Percentiles rank a stretch among this genome's conserved stretches.
Evolutionary conservation across 345 rosid species (phyloP).

Genomic region (Psidium guajava): DNA sequence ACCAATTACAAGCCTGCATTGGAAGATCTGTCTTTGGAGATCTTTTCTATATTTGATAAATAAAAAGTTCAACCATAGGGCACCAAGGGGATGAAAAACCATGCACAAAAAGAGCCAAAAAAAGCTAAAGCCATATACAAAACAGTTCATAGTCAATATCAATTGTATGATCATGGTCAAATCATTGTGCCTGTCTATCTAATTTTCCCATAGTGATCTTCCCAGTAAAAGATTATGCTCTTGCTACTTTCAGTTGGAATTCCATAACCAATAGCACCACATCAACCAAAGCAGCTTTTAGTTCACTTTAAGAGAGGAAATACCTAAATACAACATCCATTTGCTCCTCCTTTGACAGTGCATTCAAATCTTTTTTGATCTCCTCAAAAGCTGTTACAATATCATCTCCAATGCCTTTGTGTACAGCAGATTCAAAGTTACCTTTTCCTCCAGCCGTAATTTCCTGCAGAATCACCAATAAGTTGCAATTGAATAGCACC

Average conservation of each 20-base stretch:
- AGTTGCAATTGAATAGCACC: neutral
- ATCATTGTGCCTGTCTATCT: neutral
- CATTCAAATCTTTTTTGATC: constrained; percentile 62
- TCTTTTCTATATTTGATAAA: neutral
- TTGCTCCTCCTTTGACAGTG: constrained; percentile 77
- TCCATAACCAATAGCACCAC: neutral
- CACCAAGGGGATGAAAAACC: neutral
- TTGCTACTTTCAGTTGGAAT: neutral
- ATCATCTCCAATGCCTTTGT: constrained; percentile 18
- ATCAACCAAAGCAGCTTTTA: neutral
- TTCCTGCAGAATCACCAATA: constrained; percentile 31
- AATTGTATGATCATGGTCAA: neutral
- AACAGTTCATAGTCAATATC: neutral
- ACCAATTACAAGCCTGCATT: neutral
- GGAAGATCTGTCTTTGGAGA: neutral
- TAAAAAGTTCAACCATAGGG: neutral
- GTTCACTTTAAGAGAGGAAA: neutral
- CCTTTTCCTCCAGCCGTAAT: constrained; percentile 29
- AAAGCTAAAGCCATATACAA: neutral
- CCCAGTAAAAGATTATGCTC: neutral
- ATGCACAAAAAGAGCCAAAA: neutral
- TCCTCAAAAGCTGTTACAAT: constrained; percentile 26
- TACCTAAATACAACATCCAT: constrained; percentile 84
- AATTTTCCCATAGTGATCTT: neutral
- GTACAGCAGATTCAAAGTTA: constrained; percentile 5